Evolutionary conservation across 129 eudicot species (phyloP), one percentile per base, ranked within the genome.

Genomic region (Chrysanthemum makinoi): DNA sequence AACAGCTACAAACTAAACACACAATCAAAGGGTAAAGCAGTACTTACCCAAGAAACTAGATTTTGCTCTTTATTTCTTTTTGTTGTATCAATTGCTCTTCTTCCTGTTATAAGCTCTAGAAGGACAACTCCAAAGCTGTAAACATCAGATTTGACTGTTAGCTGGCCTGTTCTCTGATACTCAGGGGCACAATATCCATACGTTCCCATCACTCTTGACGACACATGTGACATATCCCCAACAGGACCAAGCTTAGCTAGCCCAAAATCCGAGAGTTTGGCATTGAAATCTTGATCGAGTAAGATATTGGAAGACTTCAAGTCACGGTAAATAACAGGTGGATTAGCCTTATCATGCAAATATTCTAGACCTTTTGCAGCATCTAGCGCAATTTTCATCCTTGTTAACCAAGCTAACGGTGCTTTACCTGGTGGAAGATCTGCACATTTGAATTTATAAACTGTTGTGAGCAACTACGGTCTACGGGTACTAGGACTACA

Each of bases 131-230:
- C 98, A 58, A 87, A 93, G 75, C 96, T 93, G 47, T 93, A 93
- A 2, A 93, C 88, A 52, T 89, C 98, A 0, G 98, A 87, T 69
- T 87, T 89, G 8, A 80, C 80, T 2, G 96, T 89, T 13, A 93
- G 68, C 56, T 93, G 96, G 13, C 98, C 95, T 1, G 96, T 89
- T 78, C 77, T 80, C 33, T 89, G 96, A 66, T 93, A 93, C 70
- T 93, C 98, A 0, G 98, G 98, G 6, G 98, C 95, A 72, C 98
- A 93, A 75, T 93, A 93, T 43, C 98, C 98, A 15, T 89, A 93
- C 12, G 98, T 93, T 35, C 98, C 98, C 95, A 89, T 93, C 50
- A 93, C 92, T 79, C 96, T 80, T 35, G 98, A 69, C n/a, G 98
- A 89, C 17, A 93, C 98, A 55, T 93, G 92, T 1, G 92, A 15